phyloP scores from a whole-genome alignment of 2,329 filamentous ascomycete genomes.

The Cladophialophora chaetospira region DNA sequence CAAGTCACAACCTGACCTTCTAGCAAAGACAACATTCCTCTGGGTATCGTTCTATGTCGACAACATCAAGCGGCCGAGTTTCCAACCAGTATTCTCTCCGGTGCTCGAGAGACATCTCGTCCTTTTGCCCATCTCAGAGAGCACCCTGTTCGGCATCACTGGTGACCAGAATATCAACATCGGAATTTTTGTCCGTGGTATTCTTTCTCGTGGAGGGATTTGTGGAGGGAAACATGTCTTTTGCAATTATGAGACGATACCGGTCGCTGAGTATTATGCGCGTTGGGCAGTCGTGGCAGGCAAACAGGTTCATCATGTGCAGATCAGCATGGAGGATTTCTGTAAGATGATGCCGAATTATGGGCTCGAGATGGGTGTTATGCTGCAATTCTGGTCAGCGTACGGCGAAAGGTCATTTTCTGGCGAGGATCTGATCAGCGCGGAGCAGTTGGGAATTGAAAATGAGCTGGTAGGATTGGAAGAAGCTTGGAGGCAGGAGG shows the following conservation, averaged over 20 bases:
- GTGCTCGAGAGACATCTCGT: background rate
- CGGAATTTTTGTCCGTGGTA: background rate
- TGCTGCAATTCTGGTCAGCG: slow-evolving; percentile 1
- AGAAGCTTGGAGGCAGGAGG: background rate
- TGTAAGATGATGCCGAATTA: background rate
- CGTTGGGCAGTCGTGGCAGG: background rate
- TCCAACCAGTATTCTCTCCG: background rate
- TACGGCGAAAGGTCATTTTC: background rate
- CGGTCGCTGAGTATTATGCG: background rate
- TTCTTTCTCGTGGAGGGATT: background rate
- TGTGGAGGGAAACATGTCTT: background rate
- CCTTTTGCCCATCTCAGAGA: background rate
- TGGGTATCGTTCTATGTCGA: background rate
- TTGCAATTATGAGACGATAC: background rate
- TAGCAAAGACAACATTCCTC: slow-evolving; percentile 44
- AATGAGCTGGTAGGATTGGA: background rate
- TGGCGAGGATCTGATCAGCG: background rate
- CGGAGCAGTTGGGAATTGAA: background rate
- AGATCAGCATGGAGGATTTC: background rate
- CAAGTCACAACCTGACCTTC: slow-evolving; percentile 27
- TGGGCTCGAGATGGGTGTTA: background rate
- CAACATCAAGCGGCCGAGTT: background rate
- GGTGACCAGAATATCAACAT: slow-evolving; percentile 1
- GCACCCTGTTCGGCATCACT: background rate
- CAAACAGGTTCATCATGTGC: background rate